These are phyloP conservation scores for Salix exigua DNA, from an alignment of 345 rosid genomes.

Conservation along the genomic window DNA sequence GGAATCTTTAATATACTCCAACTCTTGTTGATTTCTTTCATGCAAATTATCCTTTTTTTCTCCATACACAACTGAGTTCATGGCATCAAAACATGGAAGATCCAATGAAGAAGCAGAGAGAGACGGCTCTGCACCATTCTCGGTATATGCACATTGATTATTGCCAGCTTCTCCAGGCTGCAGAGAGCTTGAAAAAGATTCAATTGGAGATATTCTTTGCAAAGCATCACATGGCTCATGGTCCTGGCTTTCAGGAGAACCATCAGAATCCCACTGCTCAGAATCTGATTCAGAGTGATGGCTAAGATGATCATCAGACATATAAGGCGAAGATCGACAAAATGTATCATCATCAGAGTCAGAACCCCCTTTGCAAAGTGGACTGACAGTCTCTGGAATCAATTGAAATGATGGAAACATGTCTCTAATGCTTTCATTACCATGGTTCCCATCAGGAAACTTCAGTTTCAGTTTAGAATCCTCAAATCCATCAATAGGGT, in stretches of 20 bases:
- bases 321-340: conserved; percentile 69
- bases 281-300: conserved; percentile 62
- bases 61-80: conserved; percentile 30
- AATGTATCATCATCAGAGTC: conserved; percentile 85
- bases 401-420: conserved; percentile 80
- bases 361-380: conserved; percentile 33
- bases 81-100: conserved; percentile 54
- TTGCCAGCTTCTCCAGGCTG: conserved; percentile 21
- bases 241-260: conserved; percentile 42
- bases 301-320: conserved; percentile 65
- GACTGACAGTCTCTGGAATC: conserved; percentile 60
- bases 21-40: conserved; percentile 21
- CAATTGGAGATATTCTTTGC: conserved; percentile 32
- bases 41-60: conserved; percentile 20
- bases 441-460: conserved; percentile 50
- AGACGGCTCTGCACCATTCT: conserved; percentile 39
- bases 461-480: conserved; percentile 63
- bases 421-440: conserved; percentile 39
- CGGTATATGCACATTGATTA: conserved; percentile 16
- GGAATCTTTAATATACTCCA: conserved; percentile 32
- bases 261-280: conserved; percentile 81
- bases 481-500: conserved; percentile 53
- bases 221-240: conserved; percentile 45
- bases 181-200: conserved; percentile 37
- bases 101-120: conserved; percentile 33